Base-by-base conservation (phyloP, 2,329 filamentous ascomycete species). In the Aspergillus pseudoglaucus region DNA sequence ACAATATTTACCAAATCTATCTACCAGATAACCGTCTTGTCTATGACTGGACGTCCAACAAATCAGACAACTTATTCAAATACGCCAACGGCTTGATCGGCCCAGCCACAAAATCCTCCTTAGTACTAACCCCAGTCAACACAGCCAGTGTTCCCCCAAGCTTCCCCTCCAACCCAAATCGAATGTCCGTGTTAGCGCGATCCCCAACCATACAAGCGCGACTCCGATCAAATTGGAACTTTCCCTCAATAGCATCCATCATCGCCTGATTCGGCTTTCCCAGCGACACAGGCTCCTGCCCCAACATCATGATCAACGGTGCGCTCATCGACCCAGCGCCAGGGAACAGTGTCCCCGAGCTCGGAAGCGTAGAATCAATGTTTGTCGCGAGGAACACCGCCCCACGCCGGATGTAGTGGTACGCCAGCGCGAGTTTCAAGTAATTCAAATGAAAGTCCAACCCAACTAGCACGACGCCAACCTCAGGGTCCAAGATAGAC, bases 221-320 rank as follows among this genome's bases (percentile, higher is more conserved):
- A 51, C 78, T 81, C 33, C 90, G 81, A 66, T 97, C 84, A 46
- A 98, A 85, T 57, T 87, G 79, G 68, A 97, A 96, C 70, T 95
- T 95, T 49, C 91, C 91, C 75, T 97, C 91, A 48, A 98, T 87
- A 3, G 93, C 90, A 67, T 97, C 91, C 91, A 98, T 95, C 93
- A 98, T 98, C 3, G 91, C 91, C 74, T 95, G 90, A 65, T 89
- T 95, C 3, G 93, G 93, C 73, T 98, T 98, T 0, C 93, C 93
- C 37, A 97, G 73, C 3, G 88, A 83, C 27, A 89, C 70, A 1
- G 93, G 91, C 59, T 86, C 77, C 64, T 81, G 71, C 3, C 78
- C 72, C 3, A 80, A 75, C 76, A 88, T 88, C 65, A 86, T 85
- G 46, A 85, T 76, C 50, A 98, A 71, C 2, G 90, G 88, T 22